These are phyloP conservation scores for Lecanosticta acicola DNA, from an alignment of 2,329 filamentous ascomycete species.

Conservation along the genomic window DNA sequence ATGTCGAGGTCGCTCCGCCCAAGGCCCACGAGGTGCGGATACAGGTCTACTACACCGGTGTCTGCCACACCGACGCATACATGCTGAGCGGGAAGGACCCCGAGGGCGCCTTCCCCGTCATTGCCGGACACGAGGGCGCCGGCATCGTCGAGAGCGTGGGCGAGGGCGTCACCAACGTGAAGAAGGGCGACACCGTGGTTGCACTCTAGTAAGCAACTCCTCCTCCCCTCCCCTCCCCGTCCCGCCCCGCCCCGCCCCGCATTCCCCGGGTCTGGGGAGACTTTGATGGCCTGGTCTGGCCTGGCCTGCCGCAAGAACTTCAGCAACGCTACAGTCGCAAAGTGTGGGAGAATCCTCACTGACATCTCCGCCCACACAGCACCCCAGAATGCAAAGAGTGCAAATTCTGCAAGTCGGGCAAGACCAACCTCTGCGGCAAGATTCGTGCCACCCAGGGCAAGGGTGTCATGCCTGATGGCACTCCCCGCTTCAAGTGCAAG, in stretches of 20 bases:
- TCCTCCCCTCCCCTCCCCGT: constrained; percentile 1
- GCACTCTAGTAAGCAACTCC: constrained; percentile 66
- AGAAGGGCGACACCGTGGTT: constrained; percentile 85
- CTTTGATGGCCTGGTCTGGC: constrained; percentile 16
- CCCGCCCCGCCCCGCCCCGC: too few species aligned
- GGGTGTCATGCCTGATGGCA: constrained; percentile 96
- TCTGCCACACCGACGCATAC: constrained; percentile 94
- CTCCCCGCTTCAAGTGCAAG: constrained; percentile 87
- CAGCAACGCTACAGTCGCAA: too few species aligned
- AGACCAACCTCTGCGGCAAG: constrained; percentile 99
- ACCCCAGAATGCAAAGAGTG: constrained; percentile 96
- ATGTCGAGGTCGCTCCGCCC: constrained; percentile 85
- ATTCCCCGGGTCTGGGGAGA: too few species aligned
- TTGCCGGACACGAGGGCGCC: constrained; percentile 85
- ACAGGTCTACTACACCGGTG: constrained; percentile 93
- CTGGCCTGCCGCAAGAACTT: too few species aligned
- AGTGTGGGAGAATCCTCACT: too few species aligned
- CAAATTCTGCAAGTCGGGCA: constrained; percentile 99
- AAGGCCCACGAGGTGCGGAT: constrained; percentile 93
- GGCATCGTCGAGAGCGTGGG: constrained; percentile 90
- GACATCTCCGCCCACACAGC: constrained; percentile 44
- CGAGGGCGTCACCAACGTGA: constrained; percentile 90
- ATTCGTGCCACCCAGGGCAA: constrained; percentile 94
- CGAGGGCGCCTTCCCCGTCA: constrained; percentile 85
- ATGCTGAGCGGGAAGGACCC: constrained; percentile 94